phyloP scores from a whole-genome alignment of 2,329 filamentous ascomycete genomes.

The Monosporascus ibericus region DNA sequence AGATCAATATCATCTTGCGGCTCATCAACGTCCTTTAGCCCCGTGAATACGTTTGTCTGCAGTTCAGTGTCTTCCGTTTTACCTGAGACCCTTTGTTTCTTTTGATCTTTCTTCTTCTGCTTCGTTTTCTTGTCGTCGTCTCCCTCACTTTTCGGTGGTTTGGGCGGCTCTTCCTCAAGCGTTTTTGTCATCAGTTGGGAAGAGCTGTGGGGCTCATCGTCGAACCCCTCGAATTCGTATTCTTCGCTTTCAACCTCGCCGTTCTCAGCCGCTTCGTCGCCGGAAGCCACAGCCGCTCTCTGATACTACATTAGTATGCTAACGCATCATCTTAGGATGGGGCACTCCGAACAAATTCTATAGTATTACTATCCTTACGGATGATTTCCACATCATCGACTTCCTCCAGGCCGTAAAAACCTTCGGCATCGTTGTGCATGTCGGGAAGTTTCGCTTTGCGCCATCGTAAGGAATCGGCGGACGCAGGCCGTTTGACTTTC shows the following conservation, averaged over 20 bases:
- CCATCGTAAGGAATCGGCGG: slow-evolving; percentile 48
- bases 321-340: not conserved
- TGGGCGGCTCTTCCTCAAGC: not conserved
- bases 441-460: slow-evolving; percentile 62
- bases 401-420: slow-evolving; percentile 88
- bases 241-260: slow-evolving; percentile 12
- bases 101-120: slow-evolving; percentile 20
- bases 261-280: slow-evolving; percentile 9
- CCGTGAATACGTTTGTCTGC: slow-evolving; percentile 46
- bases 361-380: slow-evolving; percentile 48
- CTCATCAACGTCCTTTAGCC: slow-evolving; percentile 48
- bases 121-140: slow-evolving; percentile 9
- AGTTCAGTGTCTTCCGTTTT: slow-evolving; percentile 34
- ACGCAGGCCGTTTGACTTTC: slow-evolving; percentile 36
- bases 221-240: slow-evolving; percentile 62
- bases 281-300: slow-evolving; percentile 17
- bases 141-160: slow-evolving; percentile 10
- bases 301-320: slow-evolving; percentile 10
- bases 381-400: slow-evolving; percentile 88
- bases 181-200: slow-evolving; percentile 17
- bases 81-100: slow-evolving; percentile 25
- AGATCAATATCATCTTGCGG: slow-evolving; percentile 60
- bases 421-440: slow-evolving; percentile 81
- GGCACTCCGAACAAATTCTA: slow-evolving; percentile 46
- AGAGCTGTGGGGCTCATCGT: slow-evolving; percentile 36